These are phyloP conservation scores for Haematococcus sp. DNA, from an alignment of 139 green algal genomes.

Conservation along the genomic window DNA sequence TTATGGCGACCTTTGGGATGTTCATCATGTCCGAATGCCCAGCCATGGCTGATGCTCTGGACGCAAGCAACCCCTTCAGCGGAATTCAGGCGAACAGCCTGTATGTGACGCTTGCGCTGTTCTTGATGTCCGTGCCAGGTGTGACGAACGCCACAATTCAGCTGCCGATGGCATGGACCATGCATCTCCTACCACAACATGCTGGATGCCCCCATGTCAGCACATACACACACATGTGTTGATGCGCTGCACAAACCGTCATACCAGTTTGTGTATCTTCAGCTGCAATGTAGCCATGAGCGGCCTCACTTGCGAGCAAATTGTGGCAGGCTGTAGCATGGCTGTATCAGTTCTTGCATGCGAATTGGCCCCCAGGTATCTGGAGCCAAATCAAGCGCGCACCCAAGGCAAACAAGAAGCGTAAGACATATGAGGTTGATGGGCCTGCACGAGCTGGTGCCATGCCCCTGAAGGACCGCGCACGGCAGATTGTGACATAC, in stretches of 20 bases:
- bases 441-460: constrained; percentile 54
- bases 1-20: constrained; percentile 5
- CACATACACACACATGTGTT: neutral
- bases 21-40: constrained; percentile 2
- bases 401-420: constrained; percentile 72
- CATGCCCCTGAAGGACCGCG: constrained; percentile 64
- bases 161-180: neutral
- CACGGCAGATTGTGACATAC: constrained; percentile 66
- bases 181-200: too few relatives aligned
- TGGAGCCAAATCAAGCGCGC: constrained; percentile 91
- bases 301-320: too few relatives aligned
- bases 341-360: too few relatives aligned
- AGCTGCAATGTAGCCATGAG: too few relatives aligned
- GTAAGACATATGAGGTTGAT: constrained; percentile 75
- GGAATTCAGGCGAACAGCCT: constrained; percentile 57
- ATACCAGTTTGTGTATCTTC: too few relatives aligned
- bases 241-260: neutral
- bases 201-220: neutral
- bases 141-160: too few relatives aligned
- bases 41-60: constrained; percentile 1
- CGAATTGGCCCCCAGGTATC: constrained; percentile 70
- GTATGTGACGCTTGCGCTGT: constrained; percentile 83
- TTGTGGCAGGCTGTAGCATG: too few relatives aligned
- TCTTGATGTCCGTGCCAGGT: constrained; percentile 67
- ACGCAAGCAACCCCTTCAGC: constrained; percentile 27